Evolutionary conservation across 1,284 basidiomycete species (phyloP).

Genomic region (Ustilago hordei): DNA sequence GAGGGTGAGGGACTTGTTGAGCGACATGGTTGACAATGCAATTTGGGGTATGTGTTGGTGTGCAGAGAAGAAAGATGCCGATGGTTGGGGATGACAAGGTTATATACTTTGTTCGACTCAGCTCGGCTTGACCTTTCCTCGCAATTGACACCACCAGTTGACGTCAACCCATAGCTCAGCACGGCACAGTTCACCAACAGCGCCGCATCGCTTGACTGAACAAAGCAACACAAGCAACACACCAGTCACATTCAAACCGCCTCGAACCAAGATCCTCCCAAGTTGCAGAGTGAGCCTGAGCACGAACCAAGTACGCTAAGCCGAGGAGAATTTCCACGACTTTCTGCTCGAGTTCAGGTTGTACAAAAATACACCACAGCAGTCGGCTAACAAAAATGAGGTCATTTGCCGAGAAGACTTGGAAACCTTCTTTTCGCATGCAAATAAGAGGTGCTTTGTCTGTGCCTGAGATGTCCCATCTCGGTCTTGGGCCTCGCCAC

Average conservation of each 20-base stretch:
- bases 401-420: slow-evolving; percentile 27
- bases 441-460: slow-evolving; percentile 8
- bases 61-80: neutral
- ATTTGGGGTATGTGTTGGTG: neutral
- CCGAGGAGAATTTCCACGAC: slow-evolving; percentile 14
- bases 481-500: slow-evolving; percentile 6
- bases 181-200: neutral
- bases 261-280: slow-evolving; percentile 6
- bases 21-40: slow-evolving; percentile 43
- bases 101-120: slow-evolving; percentile 18
- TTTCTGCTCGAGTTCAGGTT: slow-evolving; percentile 5
- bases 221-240: neutral
- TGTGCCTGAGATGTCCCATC: slow-evolving; percentile 1
- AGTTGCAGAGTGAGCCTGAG: slow-evolving; percentile 13
- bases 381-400: slow-evolving; percentile 9
- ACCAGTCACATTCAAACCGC: neutral
- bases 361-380: neutral
- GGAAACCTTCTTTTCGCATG: slow-evolving; percentile 14
- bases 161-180: neutral
- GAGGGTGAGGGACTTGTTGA: slow-evolving; percentile 58
- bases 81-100: neutral
- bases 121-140: neutral
- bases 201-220: slow-evolving; percentile 11
- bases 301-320: slow-evolving; percentile 21
- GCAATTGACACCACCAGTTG: neutral